Conservation (phyloP, 176 grass and related monocot species). For the Luzula sylvatica region DNA sequence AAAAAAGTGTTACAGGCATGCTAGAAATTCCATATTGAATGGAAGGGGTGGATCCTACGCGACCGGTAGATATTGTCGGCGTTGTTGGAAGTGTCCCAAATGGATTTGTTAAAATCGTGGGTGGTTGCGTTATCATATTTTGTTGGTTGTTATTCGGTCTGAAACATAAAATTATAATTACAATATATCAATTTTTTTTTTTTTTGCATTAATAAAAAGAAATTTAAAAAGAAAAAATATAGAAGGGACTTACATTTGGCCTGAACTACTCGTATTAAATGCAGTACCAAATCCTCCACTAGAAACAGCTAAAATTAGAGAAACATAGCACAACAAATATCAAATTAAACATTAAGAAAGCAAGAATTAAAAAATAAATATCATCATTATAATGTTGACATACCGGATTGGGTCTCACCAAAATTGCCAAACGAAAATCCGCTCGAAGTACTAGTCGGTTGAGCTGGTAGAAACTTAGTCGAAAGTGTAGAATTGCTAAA, state of each 20-base stretch:
- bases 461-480: constrained; percentile 34
- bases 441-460: constrained; percentile 31
- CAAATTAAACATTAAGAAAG: no score
- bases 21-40: constrained; percentile 98
- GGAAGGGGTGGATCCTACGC: constrained; percentile 60
- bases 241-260: constrained; percentile 64
- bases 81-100: constrained; percentile 85
- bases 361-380: no score
- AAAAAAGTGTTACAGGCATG: constrained; percentile 48
- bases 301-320: no score
- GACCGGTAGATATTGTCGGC: constrained; percentile 90
- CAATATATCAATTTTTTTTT: not conserved
- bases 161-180: constrained; percentile 22
- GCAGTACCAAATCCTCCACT: constrained; percentile 46
- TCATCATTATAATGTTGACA: no score
- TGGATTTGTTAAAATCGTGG: constrained; percentile 60
- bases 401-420: constrained; percentile 33
- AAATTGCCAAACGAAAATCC: constrained; percentile 49
- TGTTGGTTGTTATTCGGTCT: constrained; percentile 39
- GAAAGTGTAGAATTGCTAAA: constrained; percentile 34
- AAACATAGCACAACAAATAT: no score
- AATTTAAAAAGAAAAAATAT: not conserved
- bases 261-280: constrained; percentile 32
- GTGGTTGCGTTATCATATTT: constrained; percentile 59
- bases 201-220: not conserved